These are phyloP conservation scores for Hirschioporus abietinus DNA, from an alignment of 768 basidiomycete genomes.

Conservation along the genomic window DNA sequence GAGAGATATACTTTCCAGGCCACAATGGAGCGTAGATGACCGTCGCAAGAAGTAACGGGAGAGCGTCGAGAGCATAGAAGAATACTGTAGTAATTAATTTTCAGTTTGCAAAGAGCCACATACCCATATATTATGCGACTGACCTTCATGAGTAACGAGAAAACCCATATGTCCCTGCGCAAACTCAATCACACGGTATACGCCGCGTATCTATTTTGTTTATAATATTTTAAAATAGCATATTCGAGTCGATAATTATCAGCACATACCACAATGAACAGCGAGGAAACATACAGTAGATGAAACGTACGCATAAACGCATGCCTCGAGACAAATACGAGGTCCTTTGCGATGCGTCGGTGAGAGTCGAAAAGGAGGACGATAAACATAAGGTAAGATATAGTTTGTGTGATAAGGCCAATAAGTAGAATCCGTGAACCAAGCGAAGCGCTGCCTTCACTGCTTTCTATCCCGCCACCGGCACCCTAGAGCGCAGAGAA, in stretches of 20 bases:
- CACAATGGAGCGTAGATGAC: conserved; percentile 20
- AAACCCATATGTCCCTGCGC: conserved; percentile 18
- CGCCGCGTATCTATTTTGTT: conserved; percentile 21
- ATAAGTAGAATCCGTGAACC: conserved; percentile 20
- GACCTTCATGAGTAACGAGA: conserved; percentile 22
- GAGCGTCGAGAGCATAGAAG: conserved; percentile 25
- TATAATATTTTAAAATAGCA: background rate
- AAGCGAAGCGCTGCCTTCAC: background rate
- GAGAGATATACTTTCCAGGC: conserved; percentile 22
- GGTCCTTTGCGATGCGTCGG: conserved; percentile 13
- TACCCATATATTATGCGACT: background rate
- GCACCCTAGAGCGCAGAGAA: conserved; percentile 13
- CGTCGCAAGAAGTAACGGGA: conserved; percentile 24
- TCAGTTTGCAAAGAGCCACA: background rate
- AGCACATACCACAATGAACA: conserved; percentile 22
- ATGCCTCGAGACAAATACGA: conserved; percentile 8
- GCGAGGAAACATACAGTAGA: conserved; percentile 20
- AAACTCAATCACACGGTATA: conserved; percentile 25
- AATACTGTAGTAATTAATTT: conserved; percentile 15
- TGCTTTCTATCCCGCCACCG: conserved; percentile 16
- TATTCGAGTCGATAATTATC: background rate
- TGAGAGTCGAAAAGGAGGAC: conserved; percentile 14
- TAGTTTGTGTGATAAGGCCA: conserved; percentile 21
- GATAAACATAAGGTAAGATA: conserved; percentile 23
- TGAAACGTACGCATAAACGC: conserved; percentile 19